Percentiles rank a stretch among this genome's conserved stretches.
phyloP scores from a whole-genome alignment of 495 filamentous ascomycete species.

The Pyrenula massariospora region DNA sequence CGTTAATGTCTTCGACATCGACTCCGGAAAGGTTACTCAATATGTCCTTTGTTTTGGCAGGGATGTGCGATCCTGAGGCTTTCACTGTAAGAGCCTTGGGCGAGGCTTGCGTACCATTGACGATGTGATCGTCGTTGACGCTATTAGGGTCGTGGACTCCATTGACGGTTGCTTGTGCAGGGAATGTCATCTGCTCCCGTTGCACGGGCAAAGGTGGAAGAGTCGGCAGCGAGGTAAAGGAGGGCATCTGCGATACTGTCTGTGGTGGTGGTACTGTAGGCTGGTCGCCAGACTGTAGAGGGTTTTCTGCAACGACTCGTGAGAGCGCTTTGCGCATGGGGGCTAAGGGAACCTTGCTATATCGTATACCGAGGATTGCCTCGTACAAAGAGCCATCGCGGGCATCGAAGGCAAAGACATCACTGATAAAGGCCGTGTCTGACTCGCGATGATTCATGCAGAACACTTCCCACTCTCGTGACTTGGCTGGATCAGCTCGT shows the following conservation, averaged over 20 bases:
- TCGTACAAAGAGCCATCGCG: conserved; percentile 10
- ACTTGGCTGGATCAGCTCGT: conserved; percentile 4
- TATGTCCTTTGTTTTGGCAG: conserved; percentile 4
- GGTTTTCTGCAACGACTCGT: conserved; percentile 4
- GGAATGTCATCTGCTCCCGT: background rate
- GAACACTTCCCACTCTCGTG: background rate
- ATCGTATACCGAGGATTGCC: conserved; percentile 17
- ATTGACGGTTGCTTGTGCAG: background rate
- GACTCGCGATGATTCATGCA: conserved; percentile 1
- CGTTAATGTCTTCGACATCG: conserved; percentile 9
- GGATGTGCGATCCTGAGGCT: background rate
- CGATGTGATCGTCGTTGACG: background rate
- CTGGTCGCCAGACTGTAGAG: background rate
- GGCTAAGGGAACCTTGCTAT: conserved; percentile 13
- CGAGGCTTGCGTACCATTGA: background rate
- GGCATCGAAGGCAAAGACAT: conserved; percentile 22
- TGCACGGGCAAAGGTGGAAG: background rate
- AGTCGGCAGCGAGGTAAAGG: background rate
- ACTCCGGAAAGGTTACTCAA: conserved; percentile 18
- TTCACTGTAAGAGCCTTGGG: background rate
- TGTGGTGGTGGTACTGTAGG: background rate
- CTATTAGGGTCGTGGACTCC: background rate
- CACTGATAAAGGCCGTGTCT: conserved; percentile 16
- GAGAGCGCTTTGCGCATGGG: conserved; percentile 13
- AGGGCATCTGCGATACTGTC: background rate